Evolutionary conservation across 1,284 basidiomycete genomes (phyloP), one percentile per base, ranked within the genome.

Genomic region (Violaceomyces palustris): DNA sequence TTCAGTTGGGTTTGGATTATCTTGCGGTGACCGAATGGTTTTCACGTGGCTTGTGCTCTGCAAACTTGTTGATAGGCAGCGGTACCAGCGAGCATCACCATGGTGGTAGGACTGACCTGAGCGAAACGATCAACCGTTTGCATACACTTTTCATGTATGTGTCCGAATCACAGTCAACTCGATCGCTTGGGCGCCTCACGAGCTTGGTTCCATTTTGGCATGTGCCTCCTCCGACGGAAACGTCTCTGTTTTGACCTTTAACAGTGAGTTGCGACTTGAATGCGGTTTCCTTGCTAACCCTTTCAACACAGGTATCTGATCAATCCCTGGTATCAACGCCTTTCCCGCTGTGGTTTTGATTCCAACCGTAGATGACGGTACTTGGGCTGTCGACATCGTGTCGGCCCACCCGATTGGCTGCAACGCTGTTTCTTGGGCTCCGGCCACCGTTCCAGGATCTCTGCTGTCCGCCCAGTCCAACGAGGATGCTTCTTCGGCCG

Each of bases 211-310:
- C 0, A 92, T 96, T 61, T 81, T 98, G 34, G 92, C 91, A 1
- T 98, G 93, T 69, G 93, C 93, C 1, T 93, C 88, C n/a, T 94
- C 90, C 3, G 93, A 98, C 73, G 93, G 93, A 56, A 94, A 94
- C 74, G 83, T 98, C 39, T 97, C 93, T 7, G 91, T 98, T 21
- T 78, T 98, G 50, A 89, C 87, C 6, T 98, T 98, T 79, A 93
- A 96, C 82, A 88, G 90, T 91, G 63, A 56, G 83, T 79, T n/a
- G n/a, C n/a, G n/a, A n/a, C 3, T 14, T n/a, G 18, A 23, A 28
- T 35, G 6, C 8, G 18, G 21, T 3, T 22, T 24, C 36, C 31
- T 21, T 28, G 28, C 26, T 15, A 34, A 8, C 9, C 39, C 19
- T 12, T 8, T 28, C 9, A n/a, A 28, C 26, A n/a, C 31, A 12